These are phyloP conservation scores for Eucalyptus urophylla DNA, from an alignment of 345 rosid species.

Conservation along the genomic window DNA sequence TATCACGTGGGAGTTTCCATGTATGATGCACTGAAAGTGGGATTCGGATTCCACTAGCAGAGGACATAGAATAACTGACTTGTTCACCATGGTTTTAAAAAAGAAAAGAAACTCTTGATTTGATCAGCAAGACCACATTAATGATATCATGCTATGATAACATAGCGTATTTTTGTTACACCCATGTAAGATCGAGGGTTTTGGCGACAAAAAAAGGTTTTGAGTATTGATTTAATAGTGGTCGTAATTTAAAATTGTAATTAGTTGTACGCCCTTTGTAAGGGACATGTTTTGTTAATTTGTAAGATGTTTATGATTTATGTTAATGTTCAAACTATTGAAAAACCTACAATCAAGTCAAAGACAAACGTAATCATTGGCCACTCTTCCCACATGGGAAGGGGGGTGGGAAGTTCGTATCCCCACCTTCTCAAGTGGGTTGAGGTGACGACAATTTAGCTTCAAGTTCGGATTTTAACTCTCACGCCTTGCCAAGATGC, in stretches of 20 bases:
- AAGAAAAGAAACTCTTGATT: background rate
- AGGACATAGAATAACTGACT: too few relatives aligned
- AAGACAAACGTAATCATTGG: background rate
- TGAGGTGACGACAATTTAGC: too few relatives aligned
- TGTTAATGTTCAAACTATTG: background rate
- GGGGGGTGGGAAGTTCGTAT: accelerated
- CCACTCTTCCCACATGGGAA: too few relatives aligned
- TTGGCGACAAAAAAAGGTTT: background rate
- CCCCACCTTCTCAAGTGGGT: too few relatives aligned
- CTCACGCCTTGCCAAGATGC: accelerated
- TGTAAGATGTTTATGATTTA: background rate
- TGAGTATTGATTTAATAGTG: background rate
- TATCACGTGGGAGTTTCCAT: too few relatives aligned
- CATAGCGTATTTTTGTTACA: background rate
- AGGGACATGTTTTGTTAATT: background rate
- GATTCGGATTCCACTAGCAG: too few relatives aligned
- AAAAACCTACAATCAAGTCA: background rate
- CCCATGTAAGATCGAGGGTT: background rate
- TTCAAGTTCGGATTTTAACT: too few relatives aligned
- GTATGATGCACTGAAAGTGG: too few relatives aligned
- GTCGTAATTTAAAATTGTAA: background rate
- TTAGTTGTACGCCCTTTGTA: background rate
- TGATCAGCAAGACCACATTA: background rate
- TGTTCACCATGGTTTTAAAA: too few relatives aligned
- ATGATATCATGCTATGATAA: background rate